Evolutionary conservation across 371 early-diverging fungal genomes (phyloP), one percentile per base, ranked within the genome.

Genomic region (Paraphysoderma sedebokerense): DNA sequence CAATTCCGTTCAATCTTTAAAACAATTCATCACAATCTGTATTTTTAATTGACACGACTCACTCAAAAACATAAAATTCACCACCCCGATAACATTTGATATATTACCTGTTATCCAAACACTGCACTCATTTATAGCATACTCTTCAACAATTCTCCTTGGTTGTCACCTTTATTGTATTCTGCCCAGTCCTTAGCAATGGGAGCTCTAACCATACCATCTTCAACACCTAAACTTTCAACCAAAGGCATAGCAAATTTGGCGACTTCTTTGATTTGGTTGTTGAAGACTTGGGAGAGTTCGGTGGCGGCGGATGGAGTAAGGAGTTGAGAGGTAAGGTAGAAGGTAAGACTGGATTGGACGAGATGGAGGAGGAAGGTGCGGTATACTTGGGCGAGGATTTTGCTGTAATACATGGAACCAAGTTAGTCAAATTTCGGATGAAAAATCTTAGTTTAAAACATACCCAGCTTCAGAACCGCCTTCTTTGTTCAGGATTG

Each of bases 141-240:
- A 35, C 35, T 35, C 19, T 35, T 35, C 35, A 56, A 7, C 37
- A 67, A 41, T 44, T 70, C 70, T 17, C 74, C 74, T 40, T 62
- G 48, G 62, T 77, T 79, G 50, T 78, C 79, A 22, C 46, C 48
- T 37, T 58, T 61, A 56, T 80, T 78, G 56, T 62, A 80, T 23
- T 53, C 54, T 24, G 50, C 70, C 81, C 79, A 81, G 40, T 74
- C 74, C 4, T 62, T 54, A 30, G 79, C 77, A 52, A 80, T 75
- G 23, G 82, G 82, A 0, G 80, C 77, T 54, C 66, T 66, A 39
- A 82, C 53, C 54, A 80, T 44, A 24, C 61, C 57, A 46, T 63
- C 62, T 24, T 64, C 65, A 4, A 79, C 63, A 32, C 72, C 80
- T 26, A 82, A 47, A 26, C 70, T 68, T 34, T 70, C 59, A 31